Conservation (phyloP, 2,329 filamentous ascomycete species). For the Xylariales sp. region DNA sequence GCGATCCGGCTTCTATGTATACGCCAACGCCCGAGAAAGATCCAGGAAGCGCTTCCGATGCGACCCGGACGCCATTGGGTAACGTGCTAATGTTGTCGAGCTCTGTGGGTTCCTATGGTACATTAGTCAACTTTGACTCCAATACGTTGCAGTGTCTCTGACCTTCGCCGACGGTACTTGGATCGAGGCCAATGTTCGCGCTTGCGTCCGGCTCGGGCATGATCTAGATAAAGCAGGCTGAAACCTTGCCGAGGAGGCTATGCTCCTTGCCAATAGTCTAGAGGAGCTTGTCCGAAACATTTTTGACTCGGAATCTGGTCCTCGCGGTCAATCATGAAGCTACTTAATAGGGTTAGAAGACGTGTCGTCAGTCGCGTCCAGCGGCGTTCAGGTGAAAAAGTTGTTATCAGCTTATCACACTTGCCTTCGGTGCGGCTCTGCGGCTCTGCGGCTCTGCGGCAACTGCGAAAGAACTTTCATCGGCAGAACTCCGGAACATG, state of each 20-base stretch:
- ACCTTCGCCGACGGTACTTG: slow-evolving; percentile 9
- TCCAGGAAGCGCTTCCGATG: slow-evolving; percentile 88
- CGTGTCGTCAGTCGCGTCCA: background rate
- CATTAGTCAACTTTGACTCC: background rate
- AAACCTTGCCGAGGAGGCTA: slow-evolving; percentile 7
- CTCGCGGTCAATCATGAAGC: background rate
- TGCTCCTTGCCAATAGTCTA: slow-evolving; percentile 7
- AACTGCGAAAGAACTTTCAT: background rate
- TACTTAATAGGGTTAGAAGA: background rate
- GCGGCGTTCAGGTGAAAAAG: slow-evolving; percentile 2
- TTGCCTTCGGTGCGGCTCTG: background rate
- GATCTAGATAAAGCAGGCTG: background rate
- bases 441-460: too few relatives aligned
- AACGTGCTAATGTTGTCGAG: slow-evolving; percentile 85
- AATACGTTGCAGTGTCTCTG: too few relatives aligned
- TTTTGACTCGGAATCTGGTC: slow-evolving; percentile 1
- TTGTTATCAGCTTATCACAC: slow-evolving; percentile 2
- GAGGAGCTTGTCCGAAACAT: slow-evolving; percentile 12
- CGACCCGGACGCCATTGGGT: slow-evolving; percentile 88
- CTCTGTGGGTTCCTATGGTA: slow-evolving; percentile 75
- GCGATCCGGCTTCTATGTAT: slow-evolving; percentile 91
- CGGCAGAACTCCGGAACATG: background rate
- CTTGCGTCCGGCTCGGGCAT: slow-evolving; percentile 1
- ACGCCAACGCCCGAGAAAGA: slow-evolving; percentile 94
- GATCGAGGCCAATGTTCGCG: slow-evolving; percentile 10